Conservation (phyloP, 2,329 filamentous ascomycete species). For the Lecanosticta acicola region DNA sequence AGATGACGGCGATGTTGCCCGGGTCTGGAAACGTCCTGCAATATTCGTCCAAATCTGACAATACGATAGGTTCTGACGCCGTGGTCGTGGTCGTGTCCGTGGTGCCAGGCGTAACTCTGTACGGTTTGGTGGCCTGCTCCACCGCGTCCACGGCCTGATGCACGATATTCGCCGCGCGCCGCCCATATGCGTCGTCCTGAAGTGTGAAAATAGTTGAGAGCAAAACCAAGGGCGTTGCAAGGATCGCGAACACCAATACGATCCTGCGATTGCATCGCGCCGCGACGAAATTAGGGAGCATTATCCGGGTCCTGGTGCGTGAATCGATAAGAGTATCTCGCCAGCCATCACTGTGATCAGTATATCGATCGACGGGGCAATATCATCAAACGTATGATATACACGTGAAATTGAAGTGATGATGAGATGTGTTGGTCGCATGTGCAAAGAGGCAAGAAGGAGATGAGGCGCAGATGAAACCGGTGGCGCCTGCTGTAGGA, state of each 20-base stretch:
- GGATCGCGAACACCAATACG: background rate
- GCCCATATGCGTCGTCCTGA: background rate
- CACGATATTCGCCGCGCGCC: background rate
- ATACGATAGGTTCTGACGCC: background rate
- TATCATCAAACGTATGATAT: too few relatives aligned
- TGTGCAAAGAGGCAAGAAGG: too few relatives aligned
- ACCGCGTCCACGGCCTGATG: background rate
- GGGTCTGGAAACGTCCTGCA: slow-evolving; percentile 13
- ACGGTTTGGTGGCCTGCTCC: background rate
- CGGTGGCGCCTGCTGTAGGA: too few relatives aligned
- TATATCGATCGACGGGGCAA: too few relatives aligned
- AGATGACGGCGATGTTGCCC: slow-evolving; percentile 48
- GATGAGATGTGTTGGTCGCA: too few relatives aligned
- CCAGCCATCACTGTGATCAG: background rate
- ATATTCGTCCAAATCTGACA: background rate
- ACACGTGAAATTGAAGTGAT: too few relatives aligned
- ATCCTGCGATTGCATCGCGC: background rate
- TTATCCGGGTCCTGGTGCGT: background rate
- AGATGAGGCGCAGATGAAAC: too few relatives aligned
- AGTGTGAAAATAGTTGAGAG: background rate
- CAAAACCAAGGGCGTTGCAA: background rate
- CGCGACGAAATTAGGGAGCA: background rate
- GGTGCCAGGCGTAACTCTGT: too few relatives aligned
- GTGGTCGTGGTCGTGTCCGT: too few relatives aligned
- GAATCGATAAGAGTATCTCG: background rate